Conservation (phyloP, 305 asterid species). For the Fraxinus sp. region DNA sequence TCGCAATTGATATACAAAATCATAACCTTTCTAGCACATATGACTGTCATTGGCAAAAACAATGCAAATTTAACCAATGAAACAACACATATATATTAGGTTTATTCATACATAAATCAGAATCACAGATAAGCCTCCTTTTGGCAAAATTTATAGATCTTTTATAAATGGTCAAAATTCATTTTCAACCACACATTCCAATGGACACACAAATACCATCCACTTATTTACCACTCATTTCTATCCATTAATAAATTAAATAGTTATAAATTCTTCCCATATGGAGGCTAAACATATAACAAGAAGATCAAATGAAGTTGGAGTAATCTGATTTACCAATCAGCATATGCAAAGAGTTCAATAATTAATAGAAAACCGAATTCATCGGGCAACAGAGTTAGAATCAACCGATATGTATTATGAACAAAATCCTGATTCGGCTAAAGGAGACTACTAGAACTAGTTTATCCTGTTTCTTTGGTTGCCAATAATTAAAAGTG, state of each 20-base stretch:
- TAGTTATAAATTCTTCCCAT: background rate
- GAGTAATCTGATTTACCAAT: background rate
- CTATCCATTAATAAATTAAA: background rate
- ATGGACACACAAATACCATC: background rate
- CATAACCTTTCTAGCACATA: background rate
- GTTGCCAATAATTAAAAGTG: background rate
- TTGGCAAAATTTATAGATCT: background rate
- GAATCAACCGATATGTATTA: background rate
- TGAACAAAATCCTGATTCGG: background rate
- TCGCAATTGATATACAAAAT: background rate
- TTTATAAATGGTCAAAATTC: background rate
- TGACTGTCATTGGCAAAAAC: background rate
- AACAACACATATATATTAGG: background rate
- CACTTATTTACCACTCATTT: background rate
- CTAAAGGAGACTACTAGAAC: background rate
- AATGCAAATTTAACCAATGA: background rate
- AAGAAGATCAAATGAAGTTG: background rate
- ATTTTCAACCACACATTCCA: background rate
- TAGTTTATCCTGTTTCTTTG: background rate
- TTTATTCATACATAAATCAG: background rate
- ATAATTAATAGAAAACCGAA: background rate
- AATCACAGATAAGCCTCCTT: background rate
- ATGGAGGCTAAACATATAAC: background rate
- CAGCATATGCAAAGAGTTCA: background rate
- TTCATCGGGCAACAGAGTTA: background rate